Evolutionary conservation across 1,284 basidiomycete species (phyloP).

Genomic region (Somion occarium): DNA sequence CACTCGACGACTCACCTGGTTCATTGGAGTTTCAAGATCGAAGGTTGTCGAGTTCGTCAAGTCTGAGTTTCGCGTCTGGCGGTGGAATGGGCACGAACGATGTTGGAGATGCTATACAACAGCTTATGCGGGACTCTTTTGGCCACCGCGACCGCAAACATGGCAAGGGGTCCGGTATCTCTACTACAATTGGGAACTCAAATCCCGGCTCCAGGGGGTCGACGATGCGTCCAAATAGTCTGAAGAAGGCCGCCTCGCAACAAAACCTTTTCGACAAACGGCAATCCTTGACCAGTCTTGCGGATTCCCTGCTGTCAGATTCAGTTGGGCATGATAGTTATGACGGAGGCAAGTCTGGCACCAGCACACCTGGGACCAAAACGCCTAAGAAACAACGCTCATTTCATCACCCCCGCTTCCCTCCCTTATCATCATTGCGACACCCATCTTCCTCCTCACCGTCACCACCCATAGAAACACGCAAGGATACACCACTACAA

Average conservation of each 20-base stretch:
- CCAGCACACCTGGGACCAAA: slow-evolving; percentile 13
- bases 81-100: slow-evolving; percentile 14
- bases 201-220: neutral
- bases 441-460: slow-evolving; percentile 15
- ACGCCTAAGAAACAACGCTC: slow-evolving; percentile 32
- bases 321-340: slow-evolving; percentile 15
- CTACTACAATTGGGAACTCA: neutral
- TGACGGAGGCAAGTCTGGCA: neutral
- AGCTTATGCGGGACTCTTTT: slow-evolving; percentile 17
- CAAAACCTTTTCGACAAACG: slow-evolving; percentile 40
- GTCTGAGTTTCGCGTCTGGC: slow-evolving; percentile 26
- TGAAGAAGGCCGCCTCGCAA: slow-evolving; percentile 57
- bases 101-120: slow-evolving; percentile 15
- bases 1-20: slow-evolving; percentile 17
- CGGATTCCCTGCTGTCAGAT: slow-evolving; percentile 17
- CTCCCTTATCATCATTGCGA: slow-evolving; percentile 27
- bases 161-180: slow-evolving; percentile 1
- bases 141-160: slow-evolving; percentile 2
- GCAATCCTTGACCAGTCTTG: slow-evolving; percentile 18
- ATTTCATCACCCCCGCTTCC: slow-evolving; percentile 32
- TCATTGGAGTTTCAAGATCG: slow-evolving; percentile 32
- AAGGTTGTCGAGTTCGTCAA: slow-evolving; percentile 37
- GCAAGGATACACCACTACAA: neutral
- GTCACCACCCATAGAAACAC: slow-evolving; percentile 11
- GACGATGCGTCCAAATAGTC: slow-evolving; percentile 23